Base-by-base conservation (phyloP, 768 basidiomycete species). In the Hericium rajendrae region DNA sequence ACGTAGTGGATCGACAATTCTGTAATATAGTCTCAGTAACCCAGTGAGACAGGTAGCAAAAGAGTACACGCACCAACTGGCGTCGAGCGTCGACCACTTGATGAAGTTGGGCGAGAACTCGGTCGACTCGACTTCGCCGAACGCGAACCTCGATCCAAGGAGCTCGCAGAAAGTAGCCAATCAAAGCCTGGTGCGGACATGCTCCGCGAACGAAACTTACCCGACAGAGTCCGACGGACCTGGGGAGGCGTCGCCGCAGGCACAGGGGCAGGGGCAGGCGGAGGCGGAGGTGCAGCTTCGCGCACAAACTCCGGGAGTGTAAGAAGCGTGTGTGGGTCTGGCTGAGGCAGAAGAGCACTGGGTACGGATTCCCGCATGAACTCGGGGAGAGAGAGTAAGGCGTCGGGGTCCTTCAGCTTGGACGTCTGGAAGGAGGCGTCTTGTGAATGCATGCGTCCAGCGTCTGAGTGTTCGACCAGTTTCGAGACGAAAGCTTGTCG, bases 401-500 rank as follows among this genome's bases (percentile, higher is more conserved):
- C 78, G 39, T 77, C 69, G 2, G 72, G 73, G 48, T 76, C 71
- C 57, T 55, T 58, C 4, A 11, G n/a, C 24, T 52, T 53, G 6
- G 38, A 4, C 15, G 69, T 64, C 38, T 74, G 74, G 46, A 83
- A 76, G 2, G 79, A 69, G 6, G 91, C 88, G 63, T 95, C 93
- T 69, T 97, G 93, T 13, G 79, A 77, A 55, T 85, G 84, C 39
- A 94, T 71, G 55, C 93, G 79, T 20, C 93, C 84, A 1, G 83
- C 79, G 49, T 78, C 75, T 0, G 91, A 88, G 65, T 89, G 89
- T 28, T 78, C 74, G 10, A 83, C 74, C 2, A 95, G 75, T 57
- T 82, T 81, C 55, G 86, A 84, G 10, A 94, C 84, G 66, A 94
- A 91, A 8, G 79, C 80, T 48, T 85, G 80, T 57, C 84, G 83